phyloP scores from a whole-genome alignment of 305 asterid genomes.

The Solanum hybrid region DNA sequence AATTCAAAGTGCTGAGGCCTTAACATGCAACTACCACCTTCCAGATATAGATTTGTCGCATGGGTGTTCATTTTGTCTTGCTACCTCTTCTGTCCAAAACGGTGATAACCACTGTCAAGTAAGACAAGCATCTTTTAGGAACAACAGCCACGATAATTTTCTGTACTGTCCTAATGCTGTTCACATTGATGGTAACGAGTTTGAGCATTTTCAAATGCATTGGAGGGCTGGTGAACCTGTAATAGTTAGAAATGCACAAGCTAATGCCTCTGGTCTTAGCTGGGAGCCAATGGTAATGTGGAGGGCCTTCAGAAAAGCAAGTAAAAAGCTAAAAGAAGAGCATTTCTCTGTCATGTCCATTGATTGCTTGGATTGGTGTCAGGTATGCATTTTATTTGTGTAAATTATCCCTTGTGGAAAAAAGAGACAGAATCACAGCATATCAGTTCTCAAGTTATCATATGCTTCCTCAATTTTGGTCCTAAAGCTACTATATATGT shows the following conservation, averaged over 20 bases:
- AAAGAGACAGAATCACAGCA: neutral
- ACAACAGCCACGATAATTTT: conserved; percentile 38
- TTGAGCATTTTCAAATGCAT: conserved; percentile 70
- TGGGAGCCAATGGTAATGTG: conserved; percentile 93
- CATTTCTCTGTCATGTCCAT: conserved; percentile 52
- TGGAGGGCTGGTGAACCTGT: conserved; percentile 85
- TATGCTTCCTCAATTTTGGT: neutral
- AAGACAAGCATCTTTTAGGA: conserved; percentile 55
- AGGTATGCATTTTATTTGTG: conserved; percentile 35
- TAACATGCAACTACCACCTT: conserved; percentile 29
- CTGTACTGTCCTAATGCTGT: conserved; percentile 59
- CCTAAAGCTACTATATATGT: neutral
- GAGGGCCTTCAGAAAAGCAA: conserved; percentile 67
- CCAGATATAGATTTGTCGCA: conserved; percentile 28
- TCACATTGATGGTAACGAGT: conserved; percentile 32
- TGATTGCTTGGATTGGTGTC: conserved; percentile 81
- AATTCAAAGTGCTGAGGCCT: conserved; percentile 31
- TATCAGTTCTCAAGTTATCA: neutral
- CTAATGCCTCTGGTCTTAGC: conserved; percentile 63
- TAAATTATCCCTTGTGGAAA: neutral
- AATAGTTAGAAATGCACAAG: conserved; percentile 43
- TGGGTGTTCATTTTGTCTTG: conserved; percentile 36
- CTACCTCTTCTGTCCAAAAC: conserved; percentile 10
- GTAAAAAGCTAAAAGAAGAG: conserved; percentile 41
- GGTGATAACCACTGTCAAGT: conserved; percentile 14